phyloP scores from a whole-genome alignment of 2,329 filamentous ascomycete species.

The Colletotrichum salicis region DNA sequence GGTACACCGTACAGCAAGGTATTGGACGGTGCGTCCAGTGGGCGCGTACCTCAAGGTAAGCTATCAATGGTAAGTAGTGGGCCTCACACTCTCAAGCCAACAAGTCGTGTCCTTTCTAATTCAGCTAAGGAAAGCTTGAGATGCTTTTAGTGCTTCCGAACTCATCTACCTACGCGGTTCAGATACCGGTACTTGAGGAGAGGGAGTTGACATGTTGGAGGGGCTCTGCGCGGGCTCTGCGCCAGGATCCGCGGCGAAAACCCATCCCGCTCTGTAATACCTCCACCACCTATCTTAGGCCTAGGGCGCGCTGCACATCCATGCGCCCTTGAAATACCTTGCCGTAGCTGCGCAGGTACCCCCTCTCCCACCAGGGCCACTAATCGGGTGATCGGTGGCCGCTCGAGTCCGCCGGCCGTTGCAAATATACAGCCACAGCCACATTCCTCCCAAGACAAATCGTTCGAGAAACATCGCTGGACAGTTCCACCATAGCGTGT shows the following conservation, averaged over 20 bases:
- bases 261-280: not conserved
- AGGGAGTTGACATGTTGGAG: not conserved
- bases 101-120: not conserved
- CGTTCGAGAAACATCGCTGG: constrained; percentile 12
- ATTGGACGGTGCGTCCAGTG: not conserved
- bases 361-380: not conserved
- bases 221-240: not conserved
- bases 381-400: not conserved
- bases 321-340: not conserved
- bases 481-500: constrained; percentile 1
- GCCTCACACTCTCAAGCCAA: not conserved
- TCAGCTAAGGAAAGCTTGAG: not conserved
- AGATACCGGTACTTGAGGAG: not conserved
- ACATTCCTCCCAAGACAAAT: not conserved
- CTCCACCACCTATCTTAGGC: not conserved
- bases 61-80: not conserved
- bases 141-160: not conserved
- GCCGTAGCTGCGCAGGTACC: not conserved
- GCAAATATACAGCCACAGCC: not conserved
- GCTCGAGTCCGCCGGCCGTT: not conserved
- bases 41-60: not conserved
- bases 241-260: not conserved
- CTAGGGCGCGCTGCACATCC: not conserved
- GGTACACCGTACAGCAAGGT: not conserved
- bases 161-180: not conserved